A percentile compares a stretch with the other conserved stretches of the same genome.
Evolutionary conservation across 2,329 filamentous ascomycete genomes (phyloP).

Genomic region (Fusarium verticillioides): DNA sequence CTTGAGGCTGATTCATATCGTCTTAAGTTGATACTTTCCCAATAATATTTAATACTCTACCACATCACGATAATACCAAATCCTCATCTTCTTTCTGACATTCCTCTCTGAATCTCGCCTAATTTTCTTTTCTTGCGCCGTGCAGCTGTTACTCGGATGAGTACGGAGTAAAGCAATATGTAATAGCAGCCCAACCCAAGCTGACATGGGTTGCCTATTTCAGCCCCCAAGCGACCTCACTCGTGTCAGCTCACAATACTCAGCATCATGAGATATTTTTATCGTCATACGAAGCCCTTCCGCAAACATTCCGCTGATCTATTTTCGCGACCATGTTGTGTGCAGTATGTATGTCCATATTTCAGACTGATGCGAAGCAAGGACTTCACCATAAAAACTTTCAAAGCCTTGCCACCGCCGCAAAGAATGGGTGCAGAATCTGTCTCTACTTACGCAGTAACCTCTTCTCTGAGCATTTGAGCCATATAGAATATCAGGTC

Average conservation of each 20-base stretch:
- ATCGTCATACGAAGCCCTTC: too few species aligned
- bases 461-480: background rate
- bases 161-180: background rate
- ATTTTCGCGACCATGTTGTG: background rate
- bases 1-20: background rate
- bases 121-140: background rate
- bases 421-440: background rate
- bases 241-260: background rate
- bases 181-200: background rate
- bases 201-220: background rate
- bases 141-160: background rate
- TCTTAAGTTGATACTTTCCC: background rate
- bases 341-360: background rate
- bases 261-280: background rate
- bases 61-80: background rate
- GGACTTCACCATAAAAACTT: background rate
- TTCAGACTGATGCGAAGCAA: background rate
- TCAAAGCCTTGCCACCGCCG: background rate
- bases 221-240: background rate
- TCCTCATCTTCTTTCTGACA: too few species aligned
- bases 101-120: background rate
- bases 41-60: background rate
- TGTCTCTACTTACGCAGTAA: background rate
- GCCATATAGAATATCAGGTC: background rate
- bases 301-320: accelerated